These are phyloP conservation scores for Paecilomyces formosus DNA, from an alignment of 2,329 filamentous ascomycete genomes.

Conservation along the genomic window DNA sequence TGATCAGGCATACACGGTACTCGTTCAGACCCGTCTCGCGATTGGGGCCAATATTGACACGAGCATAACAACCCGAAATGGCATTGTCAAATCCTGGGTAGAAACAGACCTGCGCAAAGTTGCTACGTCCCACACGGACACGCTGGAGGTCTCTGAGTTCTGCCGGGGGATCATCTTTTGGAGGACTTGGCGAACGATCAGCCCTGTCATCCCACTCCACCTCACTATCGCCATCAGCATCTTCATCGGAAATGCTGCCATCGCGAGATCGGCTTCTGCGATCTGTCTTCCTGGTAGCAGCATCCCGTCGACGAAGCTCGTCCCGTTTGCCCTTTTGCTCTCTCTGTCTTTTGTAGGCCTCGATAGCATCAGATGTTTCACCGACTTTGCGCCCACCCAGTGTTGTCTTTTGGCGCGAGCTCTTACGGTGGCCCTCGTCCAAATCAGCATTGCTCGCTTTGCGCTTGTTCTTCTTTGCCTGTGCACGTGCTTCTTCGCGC, in stretches of 20 bases:
- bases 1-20: conserved; percentile 85
- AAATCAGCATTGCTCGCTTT: conserved; percentile 73
- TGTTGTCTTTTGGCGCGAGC: conserved; percentile 62
- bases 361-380: conserved; percentile 65
- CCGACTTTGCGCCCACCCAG: conserved; percentile 59
- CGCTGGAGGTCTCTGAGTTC: conserved; percentile 77
- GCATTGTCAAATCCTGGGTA: conserved; percentile 80
- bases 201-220: conserved; percentile 64
- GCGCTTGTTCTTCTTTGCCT: conserved; percentile 53
- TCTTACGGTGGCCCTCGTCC: conserved; percentile 70
- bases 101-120: conserved; percentile 88
- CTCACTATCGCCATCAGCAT: conserved; percentile 67
- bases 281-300: conserved; percentile 42
- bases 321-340: conserved; percentile 50
- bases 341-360: conserved; percentile 56
- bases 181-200: conserved; percentile 41
- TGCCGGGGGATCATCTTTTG: conserved; percentile 61
- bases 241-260: conserved; percentile 53
- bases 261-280: conserved; percentile 57
- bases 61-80: conserved; percentile 76
- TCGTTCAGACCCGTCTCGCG: conserved; percentile 63
- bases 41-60: conserved; percentile 75
- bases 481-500: conserved; percentile 47
- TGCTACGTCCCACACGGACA: conserved; percentile 72
- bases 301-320: conserved; percentile 38